A percentile compares a stretch with the other conserved stretches of the same genome.
phyloP scores from a whole-genome alignment of 2,329 filamentous ascomycete genomes.

The Emericellopsis cladophorae region DNA sequence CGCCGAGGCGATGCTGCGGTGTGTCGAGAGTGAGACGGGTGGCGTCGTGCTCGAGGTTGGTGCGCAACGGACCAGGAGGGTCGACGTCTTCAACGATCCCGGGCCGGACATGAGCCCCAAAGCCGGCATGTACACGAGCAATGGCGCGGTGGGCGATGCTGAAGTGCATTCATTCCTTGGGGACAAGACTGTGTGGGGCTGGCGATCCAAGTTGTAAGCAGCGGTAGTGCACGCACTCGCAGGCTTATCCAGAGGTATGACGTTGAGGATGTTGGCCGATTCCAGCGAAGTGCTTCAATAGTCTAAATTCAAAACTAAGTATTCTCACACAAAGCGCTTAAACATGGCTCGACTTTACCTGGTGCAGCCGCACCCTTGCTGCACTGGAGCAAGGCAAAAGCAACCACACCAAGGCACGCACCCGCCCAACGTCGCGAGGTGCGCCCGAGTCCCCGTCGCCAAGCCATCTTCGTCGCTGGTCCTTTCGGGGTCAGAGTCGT shows the following conservation, averaged over 20 bases:
- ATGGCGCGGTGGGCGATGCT: conserved; percentile 1
- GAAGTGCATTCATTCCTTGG: conserved; percentile 1
- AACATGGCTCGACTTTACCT: too few species aligned
- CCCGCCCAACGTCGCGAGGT: too few species aligned
- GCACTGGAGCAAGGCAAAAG: too few species aligned
- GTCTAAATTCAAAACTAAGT: background rate
- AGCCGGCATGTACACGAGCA: conserved; percentile 1
- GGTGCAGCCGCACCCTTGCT: too few species aligned
- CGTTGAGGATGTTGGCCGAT: conserved; percentile 10
- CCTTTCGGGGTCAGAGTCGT: background rate
- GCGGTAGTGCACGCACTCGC: background rate
- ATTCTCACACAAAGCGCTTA: too few species aligned
- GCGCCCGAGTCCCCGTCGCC: too few species aligned
- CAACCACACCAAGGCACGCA: too few species aligned
- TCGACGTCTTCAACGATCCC: conserved; percentile 21
- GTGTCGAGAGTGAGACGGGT: conserved; percentile 20
- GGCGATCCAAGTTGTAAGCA: background rate
- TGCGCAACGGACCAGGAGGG: conserved; percentile 13
- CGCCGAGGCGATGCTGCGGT: conserved; percentile 28
- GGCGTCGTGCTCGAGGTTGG: conserved; percentile 30
- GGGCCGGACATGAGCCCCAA: conserved; percentile 18
- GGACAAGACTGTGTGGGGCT: background rate
- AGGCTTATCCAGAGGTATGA: conserved; percentile 9
- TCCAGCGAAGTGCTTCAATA: conserved; percentile 5
- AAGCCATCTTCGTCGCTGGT: background rate